phyloP scores from a whole-genome alignment of 495 filamentous ascomycete species.

The Xylaria curta region DNA sequence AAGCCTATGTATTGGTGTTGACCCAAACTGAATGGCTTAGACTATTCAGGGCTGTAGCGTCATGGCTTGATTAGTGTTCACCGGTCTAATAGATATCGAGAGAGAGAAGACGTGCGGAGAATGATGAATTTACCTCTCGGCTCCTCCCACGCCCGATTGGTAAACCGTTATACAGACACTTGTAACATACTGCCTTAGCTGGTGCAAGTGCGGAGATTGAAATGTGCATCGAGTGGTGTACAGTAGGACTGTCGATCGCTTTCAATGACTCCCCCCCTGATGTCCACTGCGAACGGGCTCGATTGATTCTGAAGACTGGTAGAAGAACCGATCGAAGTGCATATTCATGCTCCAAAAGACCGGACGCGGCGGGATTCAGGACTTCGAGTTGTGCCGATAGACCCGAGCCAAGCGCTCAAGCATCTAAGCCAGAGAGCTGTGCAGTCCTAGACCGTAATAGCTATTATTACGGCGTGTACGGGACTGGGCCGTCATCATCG shows the following conservation, averaged over 20 bases:
- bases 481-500: slow-evolving; percentile 11
- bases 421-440: neutral
- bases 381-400: slow-evolving; percentile 9
- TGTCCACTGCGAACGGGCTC: neutral
- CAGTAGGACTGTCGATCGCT: slow-evolving; percentile 11
- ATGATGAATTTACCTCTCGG: neutral
- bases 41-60: neutral
- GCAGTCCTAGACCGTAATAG: neutral
- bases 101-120: neutral
- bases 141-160: neutral
- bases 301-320: neutral
- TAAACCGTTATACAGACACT: neutral
- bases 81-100: neutral
- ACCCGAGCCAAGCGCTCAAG: slow-evolving; percentile 15
- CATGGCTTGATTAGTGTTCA: slow-evolving; percentile 3
- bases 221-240: neutral
- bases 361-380: neutral
- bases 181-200: neutral
- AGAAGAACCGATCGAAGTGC: neutral
- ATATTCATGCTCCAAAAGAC: neutral
- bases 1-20: neutral
- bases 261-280: neutral
- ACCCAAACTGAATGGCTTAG: no score
- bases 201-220: neutral
- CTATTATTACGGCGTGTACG: slow-evolving; percentile 1